phyloP scores from a whole-genome alignment of 208 protist genomes.

The Strigomonas galati region DNA sequence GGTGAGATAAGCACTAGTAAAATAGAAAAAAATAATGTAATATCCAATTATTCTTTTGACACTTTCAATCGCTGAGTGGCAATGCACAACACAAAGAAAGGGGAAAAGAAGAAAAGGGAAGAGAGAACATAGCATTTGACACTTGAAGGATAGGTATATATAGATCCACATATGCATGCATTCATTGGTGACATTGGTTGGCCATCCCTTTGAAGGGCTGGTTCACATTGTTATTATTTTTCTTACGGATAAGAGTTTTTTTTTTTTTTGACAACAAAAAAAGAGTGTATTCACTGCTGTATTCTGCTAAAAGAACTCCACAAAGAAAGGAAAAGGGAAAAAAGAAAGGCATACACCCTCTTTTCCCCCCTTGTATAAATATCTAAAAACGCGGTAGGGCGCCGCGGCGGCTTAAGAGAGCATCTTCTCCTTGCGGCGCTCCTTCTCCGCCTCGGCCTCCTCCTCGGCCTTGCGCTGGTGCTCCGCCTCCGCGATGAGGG shows the following conservation, averaged over 20 bases:
- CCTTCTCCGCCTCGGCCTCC: constrained; percentile 68
- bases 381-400: not conserved
- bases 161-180: too few relatives aligned
- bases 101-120: constrained; percentile 1
- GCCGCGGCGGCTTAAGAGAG: constrained; percentile 16
- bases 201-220: too few relatives aligned
- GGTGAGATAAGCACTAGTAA: not conserved
- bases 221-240: too few relatives aligned
- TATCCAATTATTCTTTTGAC: constrained; percentile 8
- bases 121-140: not conserved
- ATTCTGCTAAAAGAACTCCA: not conserved
- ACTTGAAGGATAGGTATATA: too few relatives aligned
- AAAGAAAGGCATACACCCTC: constrained; percentile 1
- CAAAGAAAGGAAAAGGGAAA: constrained; percentile 7
- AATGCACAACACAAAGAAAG: constrained; percentile 7
- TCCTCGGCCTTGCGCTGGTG: constrained; percentile 71
- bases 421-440: constrained; percentile 69
- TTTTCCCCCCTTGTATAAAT: constrained; percentile 4
- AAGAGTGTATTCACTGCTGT: not conserved
- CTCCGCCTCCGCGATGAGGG: constrained; percentile 67
- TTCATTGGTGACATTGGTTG: too few relatives aligned
- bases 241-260: not conserved
- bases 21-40: not conserved
- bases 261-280: not conserved
- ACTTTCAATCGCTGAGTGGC: not conserved